Evolutionary conservation across 2,329 filamentous ascomycete species (phyloP).

Genomic region (Stromatinia cepivora): DNA sequence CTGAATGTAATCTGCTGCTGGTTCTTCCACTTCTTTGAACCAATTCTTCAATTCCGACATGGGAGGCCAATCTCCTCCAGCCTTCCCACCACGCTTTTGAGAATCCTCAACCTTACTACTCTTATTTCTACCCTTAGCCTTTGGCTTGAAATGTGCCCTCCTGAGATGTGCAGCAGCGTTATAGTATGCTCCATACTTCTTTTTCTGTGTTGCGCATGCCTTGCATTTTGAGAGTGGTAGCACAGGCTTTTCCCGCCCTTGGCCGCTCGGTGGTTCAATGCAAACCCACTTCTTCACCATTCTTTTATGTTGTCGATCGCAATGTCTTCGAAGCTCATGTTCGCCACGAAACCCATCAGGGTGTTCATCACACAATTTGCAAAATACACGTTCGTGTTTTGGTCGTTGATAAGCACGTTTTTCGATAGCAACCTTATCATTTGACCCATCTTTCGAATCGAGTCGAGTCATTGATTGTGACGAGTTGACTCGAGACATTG

Average conservation of each 20-base stretch:
- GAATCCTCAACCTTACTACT: slow-evolving; percentile 39
- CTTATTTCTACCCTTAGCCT: slow-evolving; percentile 48
- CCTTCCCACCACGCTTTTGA: slow-evolving; percentile 56
- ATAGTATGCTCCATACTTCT: slow-evolving; percentile 89
- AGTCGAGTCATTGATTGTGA: slow-evolving; percentile 37
- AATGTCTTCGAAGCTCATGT: slow-evolving; percentile 76
- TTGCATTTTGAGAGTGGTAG: slow-evolving; percentile 65
- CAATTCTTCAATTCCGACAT: slow-evolving; percentile 60
- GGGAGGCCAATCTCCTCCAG: slow-evolving; percentile 54
- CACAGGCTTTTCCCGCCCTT: slow-evolving; percentile 52
- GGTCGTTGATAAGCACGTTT: slow-evolving; percentile 42
- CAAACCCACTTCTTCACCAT: slow-evolving; percentile 59
- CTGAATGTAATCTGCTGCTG: slow-evolving; percentile 37
- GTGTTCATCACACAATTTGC: slow-evolving; percentile 75
- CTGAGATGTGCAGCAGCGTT: slow-evolving; percentile 91
- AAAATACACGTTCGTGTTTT: slow-evolving; percentile 46
- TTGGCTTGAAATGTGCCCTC: slow-evolving; percentile 80
- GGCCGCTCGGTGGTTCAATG: slow-evolving; percentile 55
- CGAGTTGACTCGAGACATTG: slow-evolving; percentile 37
- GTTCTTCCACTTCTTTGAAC: slow-evolving; percentile 55
- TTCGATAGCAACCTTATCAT: slow-evolving; percentile 39
- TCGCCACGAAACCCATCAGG: slow-evolving; percentile 88
- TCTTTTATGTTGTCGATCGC: slow-evolving; percentile 63
- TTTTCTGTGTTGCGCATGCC: slow-evolving; percentile 75
- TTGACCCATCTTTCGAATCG: slow-evolving; percentile 38